Evolutionary conservation across 257 asterid genomes (phyloP).

Genomic region (Forsythia suspensa): DNA sequence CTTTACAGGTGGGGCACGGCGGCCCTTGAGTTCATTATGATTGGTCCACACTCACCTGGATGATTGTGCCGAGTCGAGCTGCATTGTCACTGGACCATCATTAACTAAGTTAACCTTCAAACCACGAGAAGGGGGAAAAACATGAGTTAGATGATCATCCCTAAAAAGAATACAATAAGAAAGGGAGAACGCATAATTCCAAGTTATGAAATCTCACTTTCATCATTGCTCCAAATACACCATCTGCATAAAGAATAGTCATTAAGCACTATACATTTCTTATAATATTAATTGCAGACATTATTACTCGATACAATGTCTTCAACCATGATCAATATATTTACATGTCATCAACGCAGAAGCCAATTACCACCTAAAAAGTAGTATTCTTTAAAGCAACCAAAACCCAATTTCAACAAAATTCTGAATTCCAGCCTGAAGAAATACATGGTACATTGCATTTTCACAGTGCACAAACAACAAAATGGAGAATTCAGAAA

Average conservation of each 20-base stretch:
- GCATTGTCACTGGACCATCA: slow-evolving; percentile 95
- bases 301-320: background rate
- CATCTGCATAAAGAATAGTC: slow-evolving; percentile 55
- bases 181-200: slow-evolving; percentile 9
- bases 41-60: slow-evolving; percentile 43
- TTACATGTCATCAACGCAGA: background rate
- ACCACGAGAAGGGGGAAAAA: background rate
- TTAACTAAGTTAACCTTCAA: slow-evolving; percentile 79
- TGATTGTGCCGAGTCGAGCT: slow-evolving; percentile 76
- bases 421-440: background rate
- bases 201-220: slow-evolving; percentile 51
- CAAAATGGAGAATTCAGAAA: background rate
- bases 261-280: background rate
- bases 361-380: background rate
- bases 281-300: background rate
- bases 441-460: background rate
- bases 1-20: background rate
- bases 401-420: background rate
- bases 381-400: background rate
- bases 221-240: slow-evolving; percentile 93
- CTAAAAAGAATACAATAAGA: background rate
- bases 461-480: background rate
- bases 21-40: background rate
- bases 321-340: background rate
- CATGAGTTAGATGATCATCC: background rate